phyloP scores from a whole-genome alignment of 139 green algal species.

The Auxenochlorella pyrenoidosa region DNA sequence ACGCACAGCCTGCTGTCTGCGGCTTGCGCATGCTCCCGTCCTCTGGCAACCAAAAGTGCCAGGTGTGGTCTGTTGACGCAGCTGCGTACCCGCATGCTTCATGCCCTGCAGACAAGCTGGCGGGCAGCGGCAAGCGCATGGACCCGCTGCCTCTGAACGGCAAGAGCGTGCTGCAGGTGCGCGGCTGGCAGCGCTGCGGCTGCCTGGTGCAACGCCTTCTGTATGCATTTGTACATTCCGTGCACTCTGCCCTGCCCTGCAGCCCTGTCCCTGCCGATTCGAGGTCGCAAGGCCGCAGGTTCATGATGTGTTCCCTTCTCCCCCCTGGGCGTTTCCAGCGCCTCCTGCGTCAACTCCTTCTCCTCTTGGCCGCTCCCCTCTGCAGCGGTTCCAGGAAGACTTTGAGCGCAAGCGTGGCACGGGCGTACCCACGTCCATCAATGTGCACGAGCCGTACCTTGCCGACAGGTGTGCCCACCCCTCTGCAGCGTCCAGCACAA shows the following conservation, averaged over 20 bases:
- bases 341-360: neutral
- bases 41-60: no score
- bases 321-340: no score
- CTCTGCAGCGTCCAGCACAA: neutral
- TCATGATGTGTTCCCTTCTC: no score
- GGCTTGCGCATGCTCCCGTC: no score
- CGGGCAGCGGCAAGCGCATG: constrained; percentile 10
- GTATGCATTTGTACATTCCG: neutral
- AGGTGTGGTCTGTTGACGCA: no score
- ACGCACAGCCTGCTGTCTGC: no score
- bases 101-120: neutral
- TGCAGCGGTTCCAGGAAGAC: neutral
- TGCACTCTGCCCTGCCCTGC: neutral
- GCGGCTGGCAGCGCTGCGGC: no score
- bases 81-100: no score
- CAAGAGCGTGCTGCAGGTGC: constrained; percentile 1
- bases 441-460: constrained; percentile 12
- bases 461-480: neutral
- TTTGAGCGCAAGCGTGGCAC: constrained; percentile 11
- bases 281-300: no score
- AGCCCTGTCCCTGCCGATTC: neutral
- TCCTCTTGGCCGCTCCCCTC: neutral
- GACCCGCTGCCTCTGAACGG: neutral
- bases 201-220: neutral
- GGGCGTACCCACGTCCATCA: neutral